These are phyloP conservation scores for Botrytis deweyae DNA, from an alignment of 2,329 filamentous ascomycete genomes.

Conservation along the genomic window DNA sequence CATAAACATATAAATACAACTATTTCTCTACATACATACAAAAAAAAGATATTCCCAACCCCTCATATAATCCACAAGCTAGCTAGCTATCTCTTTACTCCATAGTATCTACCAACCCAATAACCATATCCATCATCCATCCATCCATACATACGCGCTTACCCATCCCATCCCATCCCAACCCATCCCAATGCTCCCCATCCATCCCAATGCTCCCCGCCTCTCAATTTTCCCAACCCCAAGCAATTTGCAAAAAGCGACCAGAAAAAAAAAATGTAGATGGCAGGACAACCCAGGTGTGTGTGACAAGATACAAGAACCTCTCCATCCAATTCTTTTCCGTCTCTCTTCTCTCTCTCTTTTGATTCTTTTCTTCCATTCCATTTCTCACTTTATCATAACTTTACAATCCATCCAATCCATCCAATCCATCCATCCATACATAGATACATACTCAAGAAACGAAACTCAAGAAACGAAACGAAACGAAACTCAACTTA, in stretches of 20 bases:
- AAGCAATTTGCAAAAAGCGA: background rate
- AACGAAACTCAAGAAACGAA: background rate
- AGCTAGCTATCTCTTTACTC: background rate
- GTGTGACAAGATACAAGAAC: constrained; percentile 15
- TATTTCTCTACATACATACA: no score
- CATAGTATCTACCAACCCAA: background rate
- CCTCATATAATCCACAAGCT: background rate
- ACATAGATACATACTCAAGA: background rate
- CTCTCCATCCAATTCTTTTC: background rate
- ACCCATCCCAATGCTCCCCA: background rate
- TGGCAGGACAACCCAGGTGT: constrained; percentile 26
- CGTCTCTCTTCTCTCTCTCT: background rate
- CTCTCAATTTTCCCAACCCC: constrained; percentile 6
- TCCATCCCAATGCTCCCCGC: background rate
- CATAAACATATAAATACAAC: no score
- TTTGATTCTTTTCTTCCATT: constrained; percentile 5
- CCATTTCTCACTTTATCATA: background rate
- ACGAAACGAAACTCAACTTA: no score
- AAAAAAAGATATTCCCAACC: background rate
- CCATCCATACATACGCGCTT: background rate
- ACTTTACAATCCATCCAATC: background rate
- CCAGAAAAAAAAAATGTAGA: constrained; percentile 21
- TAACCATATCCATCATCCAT: background rate
- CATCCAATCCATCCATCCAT: no score
- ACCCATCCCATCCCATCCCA: background rate